Conservation (phyloP, 176 grass and related monocot species). For the Aegilops bicornis region DNA sequence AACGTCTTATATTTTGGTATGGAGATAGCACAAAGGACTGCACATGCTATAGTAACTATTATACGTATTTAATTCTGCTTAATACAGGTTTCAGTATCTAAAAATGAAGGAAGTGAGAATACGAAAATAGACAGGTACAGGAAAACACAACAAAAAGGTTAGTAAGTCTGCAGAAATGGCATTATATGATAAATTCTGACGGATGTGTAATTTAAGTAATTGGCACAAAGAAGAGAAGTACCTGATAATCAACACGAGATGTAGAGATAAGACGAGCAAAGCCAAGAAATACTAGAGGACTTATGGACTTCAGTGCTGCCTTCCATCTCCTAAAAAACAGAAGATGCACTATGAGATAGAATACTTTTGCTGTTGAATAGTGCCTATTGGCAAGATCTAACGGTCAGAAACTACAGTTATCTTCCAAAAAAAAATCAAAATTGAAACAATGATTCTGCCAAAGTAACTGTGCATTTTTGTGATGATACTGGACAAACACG, state of each 20-base stretch:
- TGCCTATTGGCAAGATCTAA: slow-evolving; percentile 6
- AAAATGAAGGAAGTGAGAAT: slow-evolving; percentile 5
- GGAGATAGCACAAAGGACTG: background rate
- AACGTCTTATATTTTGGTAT: too few relatives aligned
- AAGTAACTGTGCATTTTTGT: background rate
- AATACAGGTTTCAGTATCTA: background rate
- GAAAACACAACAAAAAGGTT: background rate
- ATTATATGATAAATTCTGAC: background rate
- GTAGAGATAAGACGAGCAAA: slow-evolving; percentile 93
- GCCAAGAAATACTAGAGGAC: slow-evolving; percentile 82
- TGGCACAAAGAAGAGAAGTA: slow-evolving; percentile 29
- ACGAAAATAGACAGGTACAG: background rate
- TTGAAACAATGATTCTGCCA: background rate
- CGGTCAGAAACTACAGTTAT: background rate
- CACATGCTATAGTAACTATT: background rate
- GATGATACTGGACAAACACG: slow-evolving; percentile 15
- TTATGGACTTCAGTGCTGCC: slow-evolving; percentile 53
- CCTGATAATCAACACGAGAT: slow-evolving; percentile 90
- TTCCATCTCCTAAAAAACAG: slow-evolving; percentile 64
- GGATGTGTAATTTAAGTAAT: slow-evolving; percentile 26
- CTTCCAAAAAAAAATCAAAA: background rate
- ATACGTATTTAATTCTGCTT: background rate
- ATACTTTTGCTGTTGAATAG: background rate
- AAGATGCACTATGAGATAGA: slow-evolving; percentile 30
- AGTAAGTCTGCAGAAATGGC: slow-evolving; percentile 6